phyloP scores from a whole-genome alignment of 2,329 filamentous ascomycete genomes.

The Arthrobotrys conoides region DNA sequence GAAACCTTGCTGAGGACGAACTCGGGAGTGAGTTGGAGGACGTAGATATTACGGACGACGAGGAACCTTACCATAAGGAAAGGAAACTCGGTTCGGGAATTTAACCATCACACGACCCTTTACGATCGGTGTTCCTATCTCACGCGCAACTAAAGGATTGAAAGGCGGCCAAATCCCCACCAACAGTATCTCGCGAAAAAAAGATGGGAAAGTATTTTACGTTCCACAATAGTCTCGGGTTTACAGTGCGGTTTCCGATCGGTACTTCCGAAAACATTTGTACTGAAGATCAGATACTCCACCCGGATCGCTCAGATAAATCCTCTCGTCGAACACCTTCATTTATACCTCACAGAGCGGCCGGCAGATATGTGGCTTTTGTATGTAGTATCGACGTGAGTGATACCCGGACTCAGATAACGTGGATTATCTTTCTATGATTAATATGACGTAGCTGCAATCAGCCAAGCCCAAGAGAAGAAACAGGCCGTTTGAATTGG shows the following conservation, averaged over 20 bases:
- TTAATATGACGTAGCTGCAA: background rate
- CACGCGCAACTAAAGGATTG: background rate
- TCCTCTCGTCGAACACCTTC: too few relatives aligned
- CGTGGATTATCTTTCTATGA: background rate
- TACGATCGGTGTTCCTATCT: background rate
- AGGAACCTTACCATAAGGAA: slow-evolving; percentile 25
- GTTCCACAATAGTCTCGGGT: too few relatives aligned
- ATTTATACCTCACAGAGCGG: background rate
- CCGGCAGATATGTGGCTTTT: background rate
- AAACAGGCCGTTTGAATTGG: background rate
- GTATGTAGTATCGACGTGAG: slow-evolving; percentile 18
- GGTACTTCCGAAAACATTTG: background rate
- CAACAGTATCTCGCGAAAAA: too few relatives aligned
- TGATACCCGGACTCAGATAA: background rate
- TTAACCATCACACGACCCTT: background rate
- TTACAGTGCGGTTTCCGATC: background rate
- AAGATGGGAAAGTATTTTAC: background rate
- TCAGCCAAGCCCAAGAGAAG: background rate
- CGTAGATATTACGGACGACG: slow-evolving; percentile 53
- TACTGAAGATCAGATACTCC: background rate
- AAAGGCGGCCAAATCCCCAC: too few relatives aligned
- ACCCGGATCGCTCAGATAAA: background rate
- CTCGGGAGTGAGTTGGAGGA: slow-evolving; percentile 56
- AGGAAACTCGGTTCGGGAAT: background rate
- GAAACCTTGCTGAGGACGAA: slow-evolving; percentile 54